These are phyloP conservation scores for Diplodia corticola DNA, from an alignment of 2,329 filamentous ascomycete genomes.

Conservation along the genomic window DNA sequence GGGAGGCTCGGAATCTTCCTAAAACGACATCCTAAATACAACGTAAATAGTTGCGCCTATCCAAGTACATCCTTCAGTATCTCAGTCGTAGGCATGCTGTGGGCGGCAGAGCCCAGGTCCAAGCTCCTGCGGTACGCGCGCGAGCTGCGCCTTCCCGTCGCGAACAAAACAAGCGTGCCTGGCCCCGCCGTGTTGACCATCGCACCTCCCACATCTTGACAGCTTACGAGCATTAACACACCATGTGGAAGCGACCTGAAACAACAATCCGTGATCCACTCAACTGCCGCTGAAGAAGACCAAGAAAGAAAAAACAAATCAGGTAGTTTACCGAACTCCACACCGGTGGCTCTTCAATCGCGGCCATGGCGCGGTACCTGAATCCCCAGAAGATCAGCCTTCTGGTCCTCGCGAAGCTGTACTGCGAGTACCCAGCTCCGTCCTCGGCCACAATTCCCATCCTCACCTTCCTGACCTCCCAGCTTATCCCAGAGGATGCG, in stretches of 20 bases:
- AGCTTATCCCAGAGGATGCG: slow-evolving; percentile 53
- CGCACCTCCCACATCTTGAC: not conserved
- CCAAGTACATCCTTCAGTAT: not conserved
- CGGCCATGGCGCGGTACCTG: slow-evolving; percentile 73
- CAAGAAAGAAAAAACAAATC: not conserved
- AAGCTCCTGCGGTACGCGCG: not conserved
- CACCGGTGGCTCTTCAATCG: not conserved
- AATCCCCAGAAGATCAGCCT: slow-evolving; percentile 88
- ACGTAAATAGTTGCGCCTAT: not conserved
- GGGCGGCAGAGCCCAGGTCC: not conserved
- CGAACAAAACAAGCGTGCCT: slow-evolving; percentile 16
- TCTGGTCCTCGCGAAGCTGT: slow-evolving; percentile 77
- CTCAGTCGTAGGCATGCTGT: not conserved
- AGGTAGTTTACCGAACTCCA: not conserved
- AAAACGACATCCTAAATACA: not conserved
- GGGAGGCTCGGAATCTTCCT: not conserved
- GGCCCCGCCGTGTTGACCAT: not conserved
- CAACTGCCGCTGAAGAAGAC: not conserved
- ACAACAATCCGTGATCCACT: not conserved
- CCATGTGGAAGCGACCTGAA: not conserved
- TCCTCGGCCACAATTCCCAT: slow-evolving; percentile 71
- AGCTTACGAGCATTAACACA: not conserved
- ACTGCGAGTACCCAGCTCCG: slow-evolving; percentile 69
- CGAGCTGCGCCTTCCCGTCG: not conserved
- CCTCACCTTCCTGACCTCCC: slow-evolving; percentile 74